Base-by-base conservation (phyloP, 495 filamentous ascomycete genomes). In the Hyaloscypha finlandica region DNA sequence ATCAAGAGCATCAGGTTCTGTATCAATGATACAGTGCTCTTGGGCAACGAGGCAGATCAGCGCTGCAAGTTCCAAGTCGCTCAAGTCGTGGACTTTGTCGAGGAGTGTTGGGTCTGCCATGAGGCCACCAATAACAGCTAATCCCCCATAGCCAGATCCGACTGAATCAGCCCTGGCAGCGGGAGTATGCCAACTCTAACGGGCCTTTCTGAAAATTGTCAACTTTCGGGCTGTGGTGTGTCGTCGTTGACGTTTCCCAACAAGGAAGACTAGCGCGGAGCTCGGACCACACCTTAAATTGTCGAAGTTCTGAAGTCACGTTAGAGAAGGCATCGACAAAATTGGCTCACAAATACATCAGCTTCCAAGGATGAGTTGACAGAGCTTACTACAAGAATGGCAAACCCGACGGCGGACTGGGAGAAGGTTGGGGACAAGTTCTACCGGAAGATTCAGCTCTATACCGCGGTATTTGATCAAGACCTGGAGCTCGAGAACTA, bases 401-500 rank as follows among this genome's bases (percentile, higher is more conserved):
- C 71, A 33, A 73, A 89, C 79, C 92, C 95, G 62, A 94, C 92
- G 53, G 89, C 93, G 70, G 91, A 92, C 74, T 99, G 95, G 95
- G 93, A 96, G 81, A 89, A 85, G 74, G 85, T 98, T 60, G 95
- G 92, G 61, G 91, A 95, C 71, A 88, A 85, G 68, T 99, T 95
- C 79, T 99, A 97, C 81, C 90, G 94, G 75, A 97, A 95, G 79
- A 88, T 91, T 32, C 89, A 92, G 77, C 84, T 97, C 42, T 99
- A 98, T 81, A 93, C 92, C 65, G 90, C 87, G 68, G 84, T 99
- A 71, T 98, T 97, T 78, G 90, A 94, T 74, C 87, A 90, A 68
- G 92, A 97, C 72, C 83, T 97, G 63, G 94, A 99, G 80, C 84
- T 99, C 74, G 94, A 97, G 77, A 94, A 96, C 80, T 97, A 96